These are phyloP conservation scores for Colletotrichum neosansevieriae DNA, from an alignment of 2,329 filamentous ascomycete genomes.

Conservation along the genomic window DNA sequence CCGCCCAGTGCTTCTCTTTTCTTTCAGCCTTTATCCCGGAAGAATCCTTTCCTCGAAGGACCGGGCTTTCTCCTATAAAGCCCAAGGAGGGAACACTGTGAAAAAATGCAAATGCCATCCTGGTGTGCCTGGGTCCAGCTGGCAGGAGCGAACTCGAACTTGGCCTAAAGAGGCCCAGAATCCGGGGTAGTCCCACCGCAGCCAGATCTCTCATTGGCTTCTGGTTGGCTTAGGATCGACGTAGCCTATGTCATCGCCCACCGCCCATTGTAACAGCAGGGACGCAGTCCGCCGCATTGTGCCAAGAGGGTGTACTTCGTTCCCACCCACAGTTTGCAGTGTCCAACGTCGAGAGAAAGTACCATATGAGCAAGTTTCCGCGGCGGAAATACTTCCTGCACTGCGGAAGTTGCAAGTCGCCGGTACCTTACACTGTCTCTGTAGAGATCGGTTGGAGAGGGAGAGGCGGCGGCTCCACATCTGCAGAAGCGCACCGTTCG, in stretches of 20 bases:
- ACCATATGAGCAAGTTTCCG: too few relatives aligned
- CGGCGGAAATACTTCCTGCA: too few relatives aligned
- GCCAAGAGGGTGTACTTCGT: not conserved
- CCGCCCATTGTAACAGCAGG: slow-evolving; percentile 14
- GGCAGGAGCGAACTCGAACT: slow-evolving; percentile 21
- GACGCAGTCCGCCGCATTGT: slow-evolving; percentile 7
- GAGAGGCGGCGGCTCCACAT: slow-evolving; percentile 1
- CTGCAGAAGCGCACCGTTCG: slow-evolving; percentile 10
- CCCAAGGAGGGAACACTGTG: too few relatives aligned
- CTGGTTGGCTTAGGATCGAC: slow-evolving; percentile 25
- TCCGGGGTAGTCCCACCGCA: slow-evolving; percentile 33
- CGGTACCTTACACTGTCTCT: too few relatives aligned
- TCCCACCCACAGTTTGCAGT: too few relatives aligned
- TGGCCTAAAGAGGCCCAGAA: slow-evolving; percentile 35
- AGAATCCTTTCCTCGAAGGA: not conserved
- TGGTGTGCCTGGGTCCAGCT: slow-evolving; percentile 12
- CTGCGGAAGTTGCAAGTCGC: not conserved
- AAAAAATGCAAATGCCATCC: not conserved
- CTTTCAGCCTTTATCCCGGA: not conserved
- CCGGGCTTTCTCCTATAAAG: too few relatives aligned
- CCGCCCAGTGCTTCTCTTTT: slow-evolving; percentile 12
- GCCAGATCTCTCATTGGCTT: slow-evolving; percentile 26
- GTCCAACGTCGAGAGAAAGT: too few relatives aligned
- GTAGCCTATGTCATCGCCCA: slow-evolving; percentile 38
- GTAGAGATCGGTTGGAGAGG: not conserved